Evolutionary conservation across 192 early-diverging fungal genomes (phyloP).

Genomic region (Gigaspora rosea): DNA sequence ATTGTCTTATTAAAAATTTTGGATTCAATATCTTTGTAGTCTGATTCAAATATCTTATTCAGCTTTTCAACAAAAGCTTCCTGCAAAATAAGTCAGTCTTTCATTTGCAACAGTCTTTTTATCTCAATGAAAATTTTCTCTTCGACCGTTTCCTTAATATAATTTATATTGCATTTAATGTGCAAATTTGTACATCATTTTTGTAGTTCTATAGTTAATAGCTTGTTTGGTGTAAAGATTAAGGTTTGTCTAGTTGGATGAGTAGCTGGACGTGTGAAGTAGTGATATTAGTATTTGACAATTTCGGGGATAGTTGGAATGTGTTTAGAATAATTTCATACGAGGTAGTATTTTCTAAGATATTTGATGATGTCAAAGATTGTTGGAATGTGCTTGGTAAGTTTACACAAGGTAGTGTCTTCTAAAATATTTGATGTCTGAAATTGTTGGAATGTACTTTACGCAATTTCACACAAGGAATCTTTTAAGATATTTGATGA

Average conservation of each 20-base stretch:
- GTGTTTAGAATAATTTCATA: background rate
- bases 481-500: no score
- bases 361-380: background rate
- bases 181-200: background rate
- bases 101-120: background rate
- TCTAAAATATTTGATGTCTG: background rate
- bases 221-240: conserved; percentile 1
- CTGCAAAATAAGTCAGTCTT: background rate
- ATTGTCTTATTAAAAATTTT: background rate
- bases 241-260: background rate
- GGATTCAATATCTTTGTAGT: background rate
- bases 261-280: background rate
- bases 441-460: background rate
- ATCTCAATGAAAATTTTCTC: background rate
- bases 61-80: conserved; percentile 3
- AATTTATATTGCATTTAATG: background rate
- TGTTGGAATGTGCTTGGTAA: background rate
- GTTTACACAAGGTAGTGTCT: background rate
- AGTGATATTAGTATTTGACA: no score
- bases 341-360: background rate
- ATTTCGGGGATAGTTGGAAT: no score
- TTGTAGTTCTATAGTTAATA: background rate
- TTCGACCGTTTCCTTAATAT: background rate
- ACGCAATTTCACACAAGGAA: background rate
- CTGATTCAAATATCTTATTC: conserved; percentile 7